These are phyloP conservation scores for Fusarium verrucosum DNA, from an alignment of 2,329 filamentous ascomycete species.

Conservation along the genomic window DNA sequence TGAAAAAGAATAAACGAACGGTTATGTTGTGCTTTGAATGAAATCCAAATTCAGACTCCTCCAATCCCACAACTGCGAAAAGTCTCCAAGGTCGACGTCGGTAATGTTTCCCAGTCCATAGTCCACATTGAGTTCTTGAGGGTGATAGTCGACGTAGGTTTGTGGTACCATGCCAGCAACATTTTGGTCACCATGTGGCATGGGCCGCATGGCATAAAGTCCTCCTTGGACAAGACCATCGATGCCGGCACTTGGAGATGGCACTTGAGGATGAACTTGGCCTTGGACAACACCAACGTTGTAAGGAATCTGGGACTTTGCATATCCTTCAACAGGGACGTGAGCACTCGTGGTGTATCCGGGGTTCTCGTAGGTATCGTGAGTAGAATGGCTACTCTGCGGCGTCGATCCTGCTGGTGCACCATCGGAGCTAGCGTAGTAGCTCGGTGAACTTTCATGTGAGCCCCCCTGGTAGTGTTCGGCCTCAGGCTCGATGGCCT, in stretches of 20 bases:
- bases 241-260: slow-evolving; percentile 29
- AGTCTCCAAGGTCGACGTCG: slow-evolving; percentile 36
- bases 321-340: background rate
- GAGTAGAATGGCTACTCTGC: slow-evolving; percentile 19
- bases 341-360: background rate
- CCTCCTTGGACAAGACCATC: slow-evolving; percentile 20
- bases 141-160: slow-evolving; percentile 19
- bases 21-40: slow-evolving; percentile 32
- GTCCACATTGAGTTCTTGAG: slow-evolving; percentile 19
- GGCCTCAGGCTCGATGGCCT: slow-evolving; percentile 10
- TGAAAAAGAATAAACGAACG: background rate
- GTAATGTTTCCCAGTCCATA: slow-evolving; percentile 33
- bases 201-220: slow-evolving; percentile 15
- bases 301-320: background rate
- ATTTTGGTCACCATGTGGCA: slow-evolving; percentile 13
- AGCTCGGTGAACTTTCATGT: slow-evolving; percentile 29
- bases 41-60: slow-evolving; percentile 39
- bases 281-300: background rate
- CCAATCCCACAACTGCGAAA: slow-evolving; percentile 40
- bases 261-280: slow-evolving; percentile 9
- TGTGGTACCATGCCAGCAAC: slow-evolving; percentile 14
- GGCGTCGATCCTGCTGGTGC: slow-evolving; percentile 23
- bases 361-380: slow-evolving; percentile 15
- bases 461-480: slow-evolving; percentile 10
- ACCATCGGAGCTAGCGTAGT: slow-evolving; percentile 18